Conservation (phyloP, 306 rosid genomes). For the Cyamopsis tetragonoloba region DNA sequence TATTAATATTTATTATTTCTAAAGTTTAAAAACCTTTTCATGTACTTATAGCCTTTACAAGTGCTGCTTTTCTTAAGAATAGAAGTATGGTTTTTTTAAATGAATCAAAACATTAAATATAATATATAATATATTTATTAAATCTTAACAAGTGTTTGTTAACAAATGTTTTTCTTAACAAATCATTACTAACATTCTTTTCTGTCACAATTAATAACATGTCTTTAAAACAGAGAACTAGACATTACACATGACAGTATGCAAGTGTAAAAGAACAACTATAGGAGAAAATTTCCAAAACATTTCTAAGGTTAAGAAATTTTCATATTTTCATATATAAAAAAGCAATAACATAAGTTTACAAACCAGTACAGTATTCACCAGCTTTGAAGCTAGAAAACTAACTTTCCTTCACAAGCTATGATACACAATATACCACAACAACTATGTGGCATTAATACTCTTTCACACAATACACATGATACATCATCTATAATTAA, state of each 20-base stretch:
- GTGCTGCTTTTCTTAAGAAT: too few relatives aligned
- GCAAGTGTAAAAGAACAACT: not conserved
- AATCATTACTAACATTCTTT: too few relatives aligned
- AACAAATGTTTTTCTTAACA: not conserved
- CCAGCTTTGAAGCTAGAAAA: not conserved
- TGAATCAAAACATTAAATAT: too few relatives aligned
- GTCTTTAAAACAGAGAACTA: not conserved
- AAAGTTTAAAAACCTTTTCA: too few relatives aligned
- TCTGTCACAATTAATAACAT: too few relatives aligned
- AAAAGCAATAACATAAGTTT: not conserved
- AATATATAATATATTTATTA: too few relatives aligned
- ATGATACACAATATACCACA: conserved; percentile 14
- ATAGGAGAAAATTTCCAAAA: not conserved
- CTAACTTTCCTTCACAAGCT: conserved; percentile 4
- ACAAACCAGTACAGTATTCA: not conserved
- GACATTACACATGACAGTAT: too few relatives aligned
- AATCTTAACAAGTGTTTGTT: too few relatives aligned
- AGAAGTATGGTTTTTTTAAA: too few relatives aligned
- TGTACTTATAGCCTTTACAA: too few relatives aligned
- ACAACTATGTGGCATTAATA: conserved; percentile 16
- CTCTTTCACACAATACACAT: conserved; percentile 14
- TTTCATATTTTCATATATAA: conserved; percentile 5
- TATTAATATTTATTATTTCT: too few relatives aligned
- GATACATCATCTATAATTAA: conserved; percentile 6
- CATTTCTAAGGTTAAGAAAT: not conserved